phyloP scores from a whole-genome alignment of 805 yeast genomes.

The Kodamaea kaohsiungensis region DNA sequence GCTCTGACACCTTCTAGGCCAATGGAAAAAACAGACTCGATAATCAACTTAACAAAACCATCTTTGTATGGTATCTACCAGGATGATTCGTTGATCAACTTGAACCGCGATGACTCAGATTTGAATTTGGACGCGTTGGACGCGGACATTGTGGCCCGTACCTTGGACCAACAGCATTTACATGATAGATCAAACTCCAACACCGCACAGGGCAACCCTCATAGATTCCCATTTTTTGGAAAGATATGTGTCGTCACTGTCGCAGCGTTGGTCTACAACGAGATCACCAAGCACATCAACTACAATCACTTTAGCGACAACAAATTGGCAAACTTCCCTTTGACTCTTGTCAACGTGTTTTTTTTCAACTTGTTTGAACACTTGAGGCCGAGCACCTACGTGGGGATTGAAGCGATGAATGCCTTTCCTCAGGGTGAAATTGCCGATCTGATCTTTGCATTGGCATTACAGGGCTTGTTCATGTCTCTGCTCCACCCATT shows the following conservation, averaged over 20 bases:
- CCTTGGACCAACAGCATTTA: neutral
- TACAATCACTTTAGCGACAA: constrained; percentile 47
- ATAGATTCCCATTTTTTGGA: neutral
- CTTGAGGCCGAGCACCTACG: constrained; percentile 13
- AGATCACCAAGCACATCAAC: constrained; percentile 52
- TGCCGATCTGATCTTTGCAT: constrained; percentile 23
- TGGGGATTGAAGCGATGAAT: constrained; percentile 1
- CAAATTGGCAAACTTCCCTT: constrained; percentile 25
- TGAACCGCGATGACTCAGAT: constrained; percentile 18
- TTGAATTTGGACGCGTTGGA: constrained; percentile 17
- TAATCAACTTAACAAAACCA: constrained; percentile 51
- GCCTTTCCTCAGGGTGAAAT: neutral
- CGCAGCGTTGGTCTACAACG: constrained; percentile 53
- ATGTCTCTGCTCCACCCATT: constrained; percentile 58
- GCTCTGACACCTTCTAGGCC: constrained; percentile 20
- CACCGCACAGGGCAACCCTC: neutral
- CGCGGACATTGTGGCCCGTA: constrained; percentile 4
- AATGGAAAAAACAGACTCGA: constrained; percentile 40
- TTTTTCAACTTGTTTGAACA: constrained; percentile 16
- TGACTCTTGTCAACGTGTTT: constrained; percentile 15
- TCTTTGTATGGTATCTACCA: constrained; percentile 53
- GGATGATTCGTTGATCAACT: constrained; percentile 40
- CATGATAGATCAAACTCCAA: neutral
- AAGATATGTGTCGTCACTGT: neutral
- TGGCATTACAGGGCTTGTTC: constrained; percentile 54